Evolutionary conservation across 1,284 basidiomycete genomes (phyloP).

Genomic region (Irpex lacteus): DNA sequence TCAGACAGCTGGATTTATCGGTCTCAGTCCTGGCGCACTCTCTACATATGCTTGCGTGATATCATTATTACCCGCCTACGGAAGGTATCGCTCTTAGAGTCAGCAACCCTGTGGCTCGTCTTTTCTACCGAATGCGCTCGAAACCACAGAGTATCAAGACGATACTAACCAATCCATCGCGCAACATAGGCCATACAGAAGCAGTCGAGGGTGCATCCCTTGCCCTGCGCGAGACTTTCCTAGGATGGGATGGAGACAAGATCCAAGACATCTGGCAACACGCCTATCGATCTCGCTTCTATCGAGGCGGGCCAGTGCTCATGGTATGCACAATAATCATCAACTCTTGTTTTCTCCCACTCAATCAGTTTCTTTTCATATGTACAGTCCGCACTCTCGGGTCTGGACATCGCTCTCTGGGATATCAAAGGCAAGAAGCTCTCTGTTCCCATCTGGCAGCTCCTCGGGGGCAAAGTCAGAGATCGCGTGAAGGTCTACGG

Average conservation of each 20-base stretch:
- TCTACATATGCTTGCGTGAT: not conserved
- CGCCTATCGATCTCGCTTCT: constrained; percentile 67
- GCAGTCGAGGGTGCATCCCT: constrained; percentile 70
- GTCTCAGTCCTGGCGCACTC: not conserved
- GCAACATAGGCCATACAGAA: constrained; percentile 54
- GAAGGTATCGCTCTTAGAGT: not conserved
- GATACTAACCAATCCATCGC: too few species aligned
- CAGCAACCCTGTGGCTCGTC: not conserved
- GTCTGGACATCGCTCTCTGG: constrained; percentile 57
- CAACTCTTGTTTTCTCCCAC: not conserved
- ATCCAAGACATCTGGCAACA: constrained; percentile 75
- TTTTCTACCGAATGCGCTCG: not conserved
- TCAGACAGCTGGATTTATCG: not conserved
- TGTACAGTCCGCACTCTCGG: constrained; percentile 48
- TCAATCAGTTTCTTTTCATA: constrained; percentile 9
- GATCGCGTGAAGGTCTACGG: constrained; percentile 59
- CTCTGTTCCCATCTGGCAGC: constrained; percentile 72
- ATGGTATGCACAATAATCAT: constrained; percentile 44
- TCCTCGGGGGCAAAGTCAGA: constrained; percentile 72
- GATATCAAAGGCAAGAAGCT: constrained; percentile 81
- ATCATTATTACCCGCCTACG: too few species aligned
- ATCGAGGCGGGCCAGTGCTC: constrained; percentile 70
- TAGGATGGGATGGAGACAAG: constrained; percentile 66
- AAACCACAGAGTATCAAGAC: too few species aligned
- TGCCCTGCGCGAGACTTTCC: constrained; percentile 61